Percentiles rank a stretch among this genome's conserved stretches.
Evolutionary conservation across 1,139 yeast species (phyloP).

Genomic region (Arxiozyma bovina): DNA sequence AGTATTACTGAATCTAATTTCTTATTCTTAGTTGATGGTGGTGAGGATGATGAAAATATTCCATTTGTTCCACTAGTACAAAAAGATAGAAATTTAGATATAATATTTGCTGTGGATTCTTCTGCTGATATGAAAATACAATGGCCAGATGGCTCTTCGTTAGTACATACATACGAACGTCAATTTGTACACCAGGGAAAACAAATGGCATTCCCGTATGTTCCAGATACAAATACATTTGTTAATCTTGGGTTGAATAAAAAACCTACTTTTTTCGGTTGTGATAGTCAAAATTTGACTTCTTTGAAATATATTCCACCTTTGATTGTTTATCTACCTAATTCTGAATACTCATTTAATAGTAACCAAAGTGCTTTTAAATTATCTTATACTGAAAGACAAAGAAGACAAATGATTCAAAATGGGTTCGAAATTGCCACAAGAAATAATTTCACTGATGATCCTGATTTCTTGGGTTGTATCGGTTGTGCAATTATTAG

Average conservation of each 20-base stretch:
- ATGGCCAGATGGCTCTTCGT: constrained; percentile 77
- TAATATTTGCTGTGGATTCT: constrained; percentile 75
- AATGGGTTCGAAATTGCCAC: constrained; percentile 80
- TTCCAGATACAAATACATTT: constrained; percentile 66
- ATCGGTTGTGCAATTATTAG: constrained; percentile 83
- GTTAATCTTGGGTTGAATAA: constrained; percentile 46
- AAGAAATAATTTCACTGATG: constrained; percentile 63
- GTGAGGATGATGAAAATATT: constrained; percentile 71
- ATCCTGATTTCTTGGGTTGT: constrained; percentile 67
- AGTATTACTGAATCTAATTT: constrained; percentile 37
- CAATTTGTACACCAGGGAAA: constrained; percentile 58
- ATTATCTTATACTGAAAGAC: constrained; percentile 52
- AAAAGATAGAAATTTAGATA: constrained; percentile 60
- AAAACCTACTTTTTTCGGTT: constrained; percentile 79
- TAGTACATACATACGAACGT: constrained; percentile 58
- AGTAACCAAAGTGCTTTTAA: constrained; percentile 70
- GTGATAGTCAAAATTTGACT: constrained; percentile 62
- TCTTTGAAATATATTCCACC: constrained; percentile 53
- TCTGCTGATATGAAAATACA: constrained; percentile 60
- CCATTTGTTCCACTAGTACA: constrained; percentile 74
- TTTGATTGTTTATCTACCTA: constrained; percentile 69
- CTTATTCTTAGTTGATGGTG: constrained; percentile 74
- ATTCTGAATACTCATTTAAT: constrained; percentile 56
- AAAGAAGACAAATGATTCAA: constrained; percentile 51
- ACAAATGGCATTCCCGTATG: constrained; percentile 69